These are phyloP conservation scores for Cytospora chrysosperma DNA, from an alignment of 2,329 filamentous ascomycete species.

Conservation along the genomic window DNA sequence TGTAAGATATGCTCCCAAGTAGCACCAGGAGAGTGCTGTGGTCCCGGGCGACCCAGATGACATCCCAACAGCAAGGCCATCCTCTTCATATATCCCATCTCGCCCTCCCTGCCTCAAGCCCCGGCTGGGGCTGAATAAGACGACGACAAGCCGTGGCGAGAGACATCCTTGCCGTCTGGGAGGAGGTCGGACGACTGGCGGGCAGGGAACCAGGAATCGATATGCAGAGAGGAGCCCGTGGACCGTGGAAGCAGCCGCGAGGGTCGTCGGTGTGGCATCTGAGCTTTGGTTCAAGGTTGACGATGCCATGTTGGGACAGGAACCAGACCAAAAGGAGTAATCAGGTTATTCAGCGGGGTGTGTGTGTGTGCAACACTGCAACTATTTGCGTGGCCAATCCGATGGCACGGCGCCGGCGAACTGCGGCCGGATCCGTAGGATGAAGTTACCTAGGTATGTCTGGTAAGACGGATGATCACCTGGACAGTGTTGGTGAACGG, in stretches of 20 bases:
- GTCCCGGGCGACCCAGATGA: background rate
- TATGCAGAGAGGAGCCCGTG: conserved; percentile 10
- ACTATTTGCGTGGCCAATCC: conserved; percentile 10
- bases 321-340: conserved; percentile 18
- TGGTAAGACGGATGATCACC: background rate
- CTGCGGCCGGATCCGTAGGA: too few relatives aligned
- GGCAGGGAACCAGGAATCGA: background rate
- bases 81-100: conserved; percentile 11
- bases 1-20: background rate
- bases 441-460: too few relatives aligned
- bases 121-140: conserved; percentile 20
- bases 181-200: background rate
- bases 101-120: too few relatives aligned
- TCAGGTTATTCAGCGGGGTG: conserved; percentile 19
- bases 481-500: background rate
- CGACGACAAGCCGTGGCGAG: conserved; percentile 6
- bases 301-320: conserved; percentile 12
- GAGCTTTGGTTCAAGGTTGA: background rate
- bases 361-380: conserved; percentile 14
- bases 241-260: conserved; percentile 10
- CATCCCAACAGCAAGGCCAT: conserved; percentile 1
- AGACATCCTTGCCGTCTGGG: conserved; percentile 13
- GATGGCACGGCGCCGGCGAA: background rate
- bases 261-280: conserved; percentile 12
- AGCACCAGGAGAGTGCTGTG: background rate